Evolutionary conservation across 2,329 filamentous ascomycete species (phyloP).

Genomic region (Talaromyces rugulosus): DNA sequence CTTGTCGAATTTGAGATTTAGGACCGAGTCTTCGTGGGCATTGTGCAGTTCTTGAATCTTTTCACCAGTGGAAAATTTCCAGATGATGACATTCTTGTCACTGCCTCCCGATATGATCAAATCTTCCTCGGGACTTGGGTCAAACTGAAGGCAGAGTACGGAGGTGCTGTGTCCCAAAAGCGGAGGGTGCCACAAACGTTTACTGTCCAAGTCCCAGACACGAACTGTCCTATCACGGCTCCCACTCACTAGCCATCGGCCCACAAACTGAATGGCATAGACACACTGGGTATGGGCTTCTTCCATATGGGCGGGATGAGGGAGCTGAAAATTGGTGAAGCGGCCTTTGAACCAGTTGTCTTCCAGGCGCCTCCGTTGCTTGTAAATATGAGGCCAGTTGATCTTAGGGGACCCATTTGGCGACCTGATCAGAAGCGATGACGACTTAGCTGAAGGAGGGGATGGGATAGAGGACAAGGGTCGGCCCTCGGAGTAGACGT

Average conservation of each 20-base stretch:
- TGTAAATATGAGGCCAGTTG: slow-evolving; percentile 93
- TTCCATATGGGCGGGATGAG: slow-evolving; percentile 71
- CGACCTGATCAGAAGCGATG: slow-evolving; percentile 29
- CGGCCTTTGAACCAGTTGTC: slow-evolving; percentile 85
- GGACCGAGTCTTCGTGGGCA: slow-evolving; percentile 83
- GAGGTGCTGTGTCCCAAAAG: slow-evolving; percentile 76
- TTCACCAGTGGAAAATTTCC: slow-evolving; percentile 88
- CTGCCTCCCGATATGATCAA: slow-evolving; percentile 94
- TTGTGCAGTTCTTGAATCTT: slow-evolving; percentile 69
- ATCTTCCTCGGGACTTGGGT: slow-evolving; percentile 80
- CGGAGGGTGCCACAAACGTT: slow-evolving; percentile 69
- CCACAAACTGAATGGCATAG: slow-evolving; percentile 86
- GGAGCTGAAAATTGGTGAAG: slow-evolving; percentile 83
- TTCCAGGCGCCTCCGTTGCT: slow-evolving; percentile 77
- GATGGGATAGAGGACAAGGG: background rate
- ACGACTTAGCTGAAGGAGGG: slow-evolving; percentile 9
- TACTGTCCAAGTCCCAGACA: slow-evolving; percentile 83
- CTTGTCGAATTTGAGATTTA: slow-evolving; percentile 90
- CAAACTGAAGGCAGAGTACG: slow-evolving; percentile 92
- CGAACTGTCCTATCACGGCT: slow-evolving; percentile 84
- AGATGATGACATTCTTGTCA: slow-evolving; percentile 84
- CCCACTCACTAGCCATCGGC: slow-evolving; percentile 84
- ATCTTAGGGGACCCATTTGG: slow-evolving; percentile 50
- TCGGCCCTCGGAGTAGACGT: slow-evolving; percentile 23
- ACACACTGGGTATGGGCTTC: slow-evolving; percentile 92